phyloP scores from a whole-genome alignment of 2,329 filamentous ascomycete species.

The Graphilbum fragrans region DNA sequence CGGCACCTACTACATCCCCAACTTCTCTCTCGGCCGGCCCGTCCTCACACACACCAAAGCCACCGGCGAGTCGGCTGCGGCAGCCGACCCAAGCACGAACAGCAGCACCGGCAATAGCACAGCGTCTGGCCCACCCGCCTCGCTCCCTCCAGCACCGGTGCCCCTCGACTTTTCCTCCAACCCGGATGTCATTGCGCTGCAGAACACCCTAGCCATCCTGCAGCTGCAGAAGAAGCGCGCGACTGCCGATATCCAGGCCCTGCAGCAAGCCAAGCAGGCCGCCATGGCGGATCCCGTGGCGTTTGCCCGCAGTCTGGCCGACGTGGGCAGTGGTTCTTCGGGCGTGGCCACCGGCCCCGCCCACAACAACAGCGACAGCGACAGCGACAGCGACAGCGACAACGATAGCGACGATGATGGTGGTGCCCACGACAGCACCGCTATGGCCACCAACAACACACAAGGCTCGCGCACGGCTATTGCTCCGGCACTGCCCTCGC shows the following conservation, averaged over 20 bases:
- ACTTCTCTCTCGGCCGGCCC: conserved; percentile 9
- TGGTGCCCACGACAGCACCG: conserved; percentile 18
- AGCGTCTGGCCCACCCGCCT: not conserved
- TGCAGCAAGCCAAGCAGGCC: conserved; percentile 57
- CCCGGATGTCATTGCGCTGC: conserved; percentile 77
- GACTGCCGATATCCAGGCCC: conserved; percentile 57
- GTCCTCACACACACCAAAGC: conserved; percentile 8
- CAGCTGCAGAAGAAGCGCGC: conserved; percentile 77
- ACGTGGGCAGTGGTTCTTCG: conserved; percentile 12
- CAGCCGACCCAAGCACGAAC: not conserved
- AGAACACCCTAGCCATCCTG: conserved; percentile 73
- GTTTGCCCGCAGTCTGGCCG: conserved; percentile 55
- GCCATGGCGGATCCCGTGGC: conserved; percentile 59
- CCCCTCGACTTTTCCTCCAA: conserved; percentile 53
- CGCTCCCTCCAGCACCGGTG: conserved; percentile 31
- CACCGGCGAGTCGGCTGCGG: conserved; percentile 5
- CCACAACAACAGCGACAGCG: not conserved
- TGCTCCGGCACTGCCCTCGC: not conserved
- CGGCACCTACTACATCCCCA: conserved; percentile 11
- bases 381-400: conserved; percentile 15
- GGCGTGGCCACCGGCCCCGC: not conserved
- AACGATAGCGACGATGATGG: conserved; percentile 16
- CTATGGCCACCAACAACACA: conserved; percentile 17
- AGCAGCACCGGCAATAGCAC: not conserved
- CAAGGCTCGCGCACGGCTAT: conserved; percentile 7